Evolutionary conservation across 2,329 filamentous ascomycete genomes (phyloP).

Genomic region (Dichotomopilus funicola): DNA sequence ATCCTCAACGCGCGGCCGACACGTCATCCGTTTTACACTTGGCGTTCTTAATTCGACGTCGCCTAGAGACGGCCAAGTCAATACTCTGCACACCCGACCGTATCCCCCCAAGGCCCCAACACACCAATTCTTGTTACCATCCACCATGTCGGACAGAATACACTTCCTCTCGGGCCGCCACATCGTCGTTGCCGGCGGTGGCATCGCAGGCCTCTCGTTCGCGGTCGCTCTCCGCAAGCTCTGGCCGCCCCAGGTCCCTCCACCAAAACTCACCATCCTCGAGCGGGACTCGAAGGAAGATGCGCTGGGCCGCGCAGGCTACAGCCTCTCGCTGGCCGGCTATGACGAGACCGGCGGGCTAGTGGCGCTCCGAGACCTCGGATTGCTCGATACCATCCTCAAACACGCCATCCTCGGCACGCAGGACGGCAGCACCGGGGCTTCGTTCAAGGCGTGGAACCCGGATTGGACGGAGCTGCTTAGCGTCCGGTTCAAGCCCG

Average conservation of each 20-base stretch:
- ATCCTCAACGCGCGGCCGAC: too few relatives aligned
- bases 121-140: background rate
- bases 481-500: conserved; percentile 28
- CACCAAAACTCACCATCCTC: conserved; percentile 33
- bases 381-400: conserved; percentile 32
- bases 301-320: conserved; percentile 29
- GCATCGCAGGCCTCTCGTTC: conserved; percentile 39
- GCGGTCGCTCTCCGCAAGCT: conserved; percentile 34
- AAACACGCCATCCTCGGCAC: conserved; percentile 28
- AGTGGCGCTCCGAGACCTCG: conserved; percentile 35
- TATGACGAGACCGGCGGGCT: conserved; percentile 30
- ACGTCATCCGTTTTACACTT: too few relatives aligned
- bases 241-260: conserved; percentile 28
- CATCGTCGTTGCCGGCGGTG: conserved; percentile 39
- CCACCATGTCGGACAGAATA: background rate
- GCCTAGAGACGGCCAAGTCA: too few relatives aligned
- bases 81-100: too few relatives aligned
- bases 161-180: conserved; percentile 34
- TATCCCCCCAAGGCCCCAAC: too few relatives aligned
- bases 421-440: conserved; percentile 20
- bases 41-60: too few relatives aligned
- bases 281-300: conserved; percentile 35
- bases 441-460: conserved; percentile 37
- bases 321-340: conserved; percentile 35
- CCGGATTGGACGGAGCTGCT: conserved; percentile 31